A percentile compares a stretch with the other conserved stretches of the same genome.
Evolutionary conservation across 768 basidiomycete species (phyloP).

Genomic region (Serendipita sp.): DNA sequence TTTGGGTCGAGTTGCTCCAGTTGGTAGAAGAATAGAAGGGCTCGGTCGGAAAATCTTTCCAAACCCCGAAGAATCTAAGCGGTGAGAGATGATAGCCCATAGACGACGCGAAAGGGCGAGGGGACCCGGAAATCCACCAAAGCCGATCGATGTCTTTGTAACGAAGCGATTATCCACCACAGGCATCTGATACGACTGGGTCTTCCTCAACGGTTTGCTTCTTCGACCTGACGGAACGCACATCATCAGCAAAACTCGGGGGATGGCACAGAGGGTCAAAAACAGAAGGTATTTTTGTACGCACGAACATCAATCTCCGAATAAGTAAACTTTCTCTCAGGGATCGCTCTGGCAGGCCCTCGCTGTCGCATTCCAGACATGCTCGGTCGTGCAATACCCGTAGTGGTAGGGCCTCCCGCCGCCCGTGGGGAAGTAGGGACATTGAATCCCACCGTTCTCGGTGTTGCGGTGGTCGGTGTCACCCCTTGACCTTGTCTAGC

Average conservation of each 20-base stretch:
- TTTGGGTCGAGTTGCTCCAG: not conserved
- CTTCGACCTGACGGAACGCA: not conserved
- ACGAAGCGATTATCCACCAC: not conserved
- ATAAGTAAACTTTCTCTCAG: not conserved
- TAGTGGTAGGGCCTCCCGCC: not conserved
- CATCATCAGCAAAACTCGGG: no score
- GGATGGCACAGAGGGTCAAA: no score
- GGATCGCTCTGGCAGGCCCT: not conserved
- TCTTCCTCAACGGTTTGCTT: not conserved
- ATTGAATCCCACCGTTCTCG: not conserved
- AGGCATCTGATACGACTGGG: not conserved
- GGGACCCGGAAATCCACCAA: constrained; percentile 4
- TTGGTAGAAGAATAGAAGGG: not conserved
- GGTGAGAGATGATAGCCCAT: not conserved
- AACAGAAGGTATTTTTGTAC: not conserved
- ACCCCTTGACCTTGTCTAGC: no score
- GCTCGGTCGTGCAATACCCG: not conserved
- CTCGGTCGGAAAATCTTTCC: not conserved
- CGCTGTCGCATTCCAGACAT: not conserved
- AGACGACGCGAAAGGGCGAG: not conserved
- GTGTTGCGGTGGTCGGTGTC: not conserved
- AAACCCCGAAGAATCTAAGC: not conserved
- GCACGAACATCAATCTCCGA: constrained; percentile 1
- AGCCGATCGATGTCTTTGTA: not conserved
- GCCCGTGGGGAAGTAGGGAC: not conserved